These are phyloP conservation scores for Apiospora sp. DNA, from an alignment of 2,329 filamentous ascomycete genomes.

Conservation along the genomic window DNA sequence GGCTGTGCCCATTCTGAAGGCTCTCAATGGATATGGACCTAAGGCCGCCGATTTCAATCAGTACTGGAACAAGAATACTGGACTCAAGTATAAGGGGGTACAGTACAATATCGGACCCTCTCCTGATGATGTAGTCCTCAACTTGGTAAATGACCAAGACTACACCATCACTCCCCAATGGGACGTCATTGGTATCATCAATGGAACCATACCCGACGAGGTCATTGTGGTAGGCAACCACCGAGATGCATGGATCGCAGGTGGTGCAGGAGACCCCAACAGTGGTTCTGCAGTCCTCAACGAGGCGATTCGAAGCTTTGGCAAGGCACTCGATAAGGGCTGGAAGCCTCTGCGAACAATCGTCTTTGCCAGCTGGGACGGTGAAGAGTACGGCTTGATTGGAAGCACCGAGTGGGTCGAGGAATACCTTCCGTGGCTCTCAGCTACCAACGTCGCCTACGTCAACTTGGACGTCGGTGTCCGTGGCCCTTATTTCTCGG, in stretches of 20 bases:
- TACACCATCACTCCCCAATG: constrained; percentile 84
- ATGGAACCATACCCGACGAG: constrained; percentile 84
- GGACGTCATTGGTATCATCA: constrained; percentile 93
- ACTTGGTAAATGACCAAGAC: constrained; percentile 80
- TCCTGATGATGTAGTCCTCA: constrained; percentile 74
- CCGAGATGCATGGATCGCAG: constrained; percentile 87
- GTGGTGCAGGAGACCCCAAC: constrained; percentile 83
- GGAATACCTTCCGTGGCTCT: constrained; percentile 84
- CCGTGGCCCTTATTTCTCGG: constrained; percentile 67
- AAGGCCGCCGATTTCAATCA: constrained; percentile 76
- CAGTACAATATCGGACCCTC: constrained; percentile 87
- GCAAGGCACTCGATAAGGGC: constrained; percentile 71
- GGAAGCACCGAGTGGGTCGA: constrained; percentile 95
- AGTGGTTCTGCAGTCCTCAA: constrained; percentile 82
- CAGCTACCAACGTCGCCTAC: constrained; percentile 77
- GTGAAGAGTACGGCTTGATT: constrained; percentile 85
- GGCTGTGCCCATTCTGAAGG: constrained; percentile 85
- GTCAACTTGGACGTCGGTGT: constrained; percentile 85
- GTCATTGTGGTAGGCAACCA: constrained; percentile 93
- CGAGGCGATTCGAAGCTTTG: constrained; percentile 79
- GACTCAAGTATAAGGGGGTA: constrained; percentile 80
- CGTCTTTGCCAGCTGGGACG: constrained; percentile 86
- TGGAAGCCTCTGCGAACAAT: constrained; percentile 91
- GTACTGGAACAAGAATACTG: constrained; percentile 74
- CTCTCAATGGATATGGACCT: constrained; percentile 88